phyloP scores from a whole-genome alignment of 148 eudicot genomes.

The Vaccinium corymbosum region DNA sequence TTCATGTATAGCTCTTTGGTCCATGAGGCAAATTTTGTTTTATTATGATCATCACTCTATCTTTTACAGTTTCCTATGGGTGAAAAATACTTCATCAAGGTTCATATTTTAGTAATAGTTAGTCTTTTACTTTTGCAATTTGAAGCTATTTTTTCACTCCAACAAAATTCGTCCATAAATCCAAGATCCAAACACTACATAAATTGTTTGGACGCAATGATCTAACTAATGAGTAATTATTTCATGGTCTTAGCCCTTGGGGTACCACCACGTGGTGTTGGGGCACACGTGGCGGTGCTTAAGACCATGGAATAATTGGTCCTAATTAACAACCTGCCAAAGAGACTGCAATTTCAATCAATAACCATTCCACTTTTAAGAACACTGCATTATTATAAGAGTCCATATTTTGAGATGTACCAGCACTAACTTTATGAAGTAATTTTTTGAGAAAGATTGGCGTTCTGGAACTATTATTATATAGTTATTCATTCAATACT shows the following conservation, averaged over 20 bases:
- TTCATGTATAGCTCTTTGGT: background rate
- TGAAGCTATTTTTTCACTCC: background rate
- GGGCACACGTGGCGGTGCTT: too few relatives aligned
- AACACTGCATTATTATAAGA: background rate
- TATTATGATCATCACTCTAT: background rate
- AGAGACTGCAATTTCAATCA: background rate
- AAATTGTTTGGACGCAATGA: background rate
- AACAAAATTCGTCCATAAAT: background rate
- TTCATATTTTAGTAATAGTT: background rate
- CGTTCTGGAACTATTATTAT: background rate
- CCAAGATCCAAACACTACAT: background rate
- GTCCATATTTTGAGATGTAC: background rate
- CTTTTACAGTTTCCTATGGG: background rate
- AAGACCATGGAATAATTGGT: too few relatives aligned
- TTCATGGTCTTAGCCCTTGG: too few relatives aligned
- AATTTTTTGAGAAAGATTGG: background rate
- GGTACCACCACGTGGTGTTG: too few relatives aligned
- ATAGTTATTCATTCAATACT: background rate
- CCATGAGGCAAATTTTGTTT: background rate
- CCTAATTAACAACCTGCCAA: background rate
- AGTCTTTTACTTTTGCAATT: background rate
- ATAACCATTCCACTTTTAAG: background rate
- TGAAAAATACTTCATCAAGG: background rate
- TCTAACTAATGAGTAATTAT: background rate
- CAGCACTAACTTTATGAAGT: background rate